A percentile compares a stretch with the other conserved stretches of the same genome.
phyloP scores from a whole-genome alignment of 495 filamentous ascomycete genomes.

The Lophiotrema nucula region DNA sequence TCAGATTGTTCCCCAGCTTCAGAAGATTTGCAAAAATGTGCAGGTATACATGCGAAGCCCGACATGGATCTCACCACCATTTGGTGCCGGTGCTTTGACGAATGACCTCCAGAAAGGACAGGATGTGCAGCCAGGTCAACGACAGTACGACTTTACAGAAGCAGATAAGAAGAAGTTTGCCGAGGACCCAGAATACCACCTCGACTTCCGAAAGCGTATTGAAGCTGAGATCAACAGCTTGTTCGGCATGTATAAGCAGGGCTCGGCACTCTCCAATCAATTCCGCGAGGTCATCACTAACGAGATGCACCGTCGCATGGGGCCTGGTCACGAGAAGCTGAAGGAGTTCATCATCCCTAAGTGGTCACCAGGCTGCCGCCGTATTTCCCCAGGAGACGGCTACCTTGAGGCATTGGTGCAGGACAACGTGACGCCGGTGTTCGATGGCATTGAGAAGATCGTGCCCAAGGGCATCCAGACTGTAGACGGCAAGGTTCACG shows the following conservation, averaged over 20 bases:
- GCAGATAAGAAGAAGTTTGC: constrained; percentile 40
- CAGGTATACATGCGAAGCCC: constrained; percentile 32
- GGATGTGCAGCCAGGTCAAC: constrained; percentile 34
- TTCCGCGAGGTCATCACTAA: constrained; percentile 33
- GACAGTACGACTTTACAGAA: constrained; percentile 38
- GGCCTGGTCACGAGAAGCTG: constrained; percentile 37
- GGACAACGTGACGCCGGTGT: constrained; percentile 31
- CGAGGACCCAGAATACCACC: constrained; percentile 39
- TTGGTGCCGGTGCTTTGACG: constrained; percentile 26
- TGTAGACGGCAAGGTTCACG: constrained; percentile 30
- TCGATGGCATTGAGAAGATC: constrained; percentile 27
- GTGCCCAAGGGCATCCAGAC: constrained; percentile 32
- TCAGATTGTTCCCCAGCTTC: constrained; percentile 35
- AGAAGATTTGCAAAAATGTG: constrained; percentile 35
- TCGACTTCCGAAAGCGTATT: constrained; percentile 38
- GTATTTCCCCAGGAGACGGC: constrained; percentile 34
- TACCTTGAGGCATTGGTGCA: constrained; percentile 38
- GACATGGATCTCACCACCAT: constrained; percentile 37
- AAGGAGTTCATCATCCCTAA: constrained; percentile 42
- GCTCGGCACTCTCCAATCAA: constrained; percentile 30
- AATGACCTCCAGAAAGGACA: constrained; percentile 26
- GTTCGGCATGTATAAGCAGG: constrained; percentile 41
- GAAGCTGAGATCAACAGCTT: constrained; percentile 39
- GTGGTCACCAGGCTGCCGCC: constrained; percentile 34
- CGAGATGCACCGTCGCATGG: constrained; percentile 39